Evolutionary conservation across 2,329 filamentous ascomycete species (phyloP).

Genomic region (Trichocomaceae sp.): DNA sequence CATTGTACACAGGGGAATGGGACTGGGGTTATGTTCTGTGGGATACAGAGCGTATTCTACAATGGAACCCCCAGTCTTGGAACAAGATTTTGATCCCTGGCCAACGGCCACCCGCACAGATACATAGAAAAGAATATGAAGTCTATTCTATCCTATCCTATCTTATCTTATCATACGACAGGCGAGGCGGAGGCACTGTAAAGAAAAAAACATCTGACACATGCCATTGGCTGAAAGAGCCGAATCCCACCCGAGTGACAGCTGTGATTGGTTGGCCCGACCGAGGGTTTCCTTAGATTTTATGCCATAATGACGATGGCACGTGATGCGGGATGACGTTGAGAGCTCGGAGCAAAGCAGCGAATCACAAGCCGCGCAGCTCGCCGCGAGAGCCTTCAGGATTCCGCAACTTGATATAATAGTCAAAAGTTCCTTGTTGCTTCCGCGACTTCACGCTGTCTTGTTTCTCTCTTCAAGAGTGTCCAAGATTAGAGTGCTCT

Average conservation of each 20-base stretch:
- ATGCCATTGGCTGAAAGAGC: neutral
- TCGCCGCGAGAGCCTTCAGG: conserved; percentile 1
- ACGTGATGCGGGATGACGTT: conserved; percentile 7
- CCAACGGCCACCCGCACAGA: neutral
- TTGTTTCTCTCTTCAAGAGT: too few relatives aligned
- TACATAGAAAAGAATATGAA: neutral
- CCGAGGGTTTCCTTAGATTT: neutral
- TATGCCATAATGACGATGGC: neutral
- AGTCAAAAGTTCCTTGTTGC: neutral
- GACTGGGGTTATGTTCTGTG: neutral
- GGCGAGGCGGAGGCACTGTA: too few relatives aligned
- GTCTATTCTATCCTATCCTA: neutral
- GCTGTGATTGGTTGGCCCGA: neutral
- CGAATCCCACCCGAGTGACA: neutral
- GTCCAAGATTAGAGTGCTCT: too few relatives aligned
- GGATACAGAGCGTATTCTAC: neutral
- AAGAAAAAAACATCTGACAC: neutral
- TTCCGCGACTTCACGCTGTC: neutral
- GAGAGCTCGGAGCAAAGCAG: conserved; percentile 1
- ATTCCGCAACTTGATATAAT: neutral
- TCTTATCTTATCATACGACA: too few relatives aligned
- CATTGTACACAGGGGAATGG: neutral
- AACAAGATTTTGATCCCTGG: neutral
- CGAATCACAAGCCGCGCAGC: neutral
- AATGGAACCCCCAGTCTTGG: neutral